Evolutionary conservation across 805 yeast genomes (phyloP).

Genomic region (Blastobotrys mokoenaii): DNA sequence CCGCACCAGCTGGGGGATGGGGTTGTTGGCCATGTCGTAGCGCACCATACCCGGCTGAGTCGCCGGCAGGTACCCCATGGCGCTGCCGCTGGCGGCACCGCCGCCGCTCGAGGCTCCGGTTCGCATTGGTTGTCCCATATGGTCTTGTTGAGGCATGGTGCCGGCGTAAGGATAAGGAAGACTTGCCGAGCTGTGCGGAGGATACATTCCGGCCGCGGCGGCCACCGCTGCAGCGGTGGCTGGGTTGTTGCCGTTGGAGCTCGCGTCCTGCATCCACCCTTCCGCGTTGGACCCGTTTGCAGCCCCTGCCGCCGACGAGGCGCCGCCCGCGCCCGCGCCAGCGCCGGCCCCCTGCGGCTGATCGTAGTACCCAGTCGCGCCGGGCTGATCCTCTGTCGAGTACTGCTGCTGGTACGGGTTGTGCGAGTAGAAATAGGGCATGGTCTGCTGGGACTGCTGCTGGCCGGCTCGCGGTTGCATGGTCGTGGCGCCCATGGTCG

Average conservation of each 20-base stretch:
- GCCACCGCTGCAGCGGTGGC: background rate
- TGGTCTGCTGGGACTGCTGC: no score
- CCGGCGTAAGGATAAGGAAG: background rate
- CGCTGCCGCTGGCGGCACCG: background rate
- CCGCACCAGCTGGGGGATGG: conserved; percentile 19
- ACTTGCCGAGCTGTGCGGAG: background rate
- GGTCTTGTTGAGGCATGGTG: background rate
- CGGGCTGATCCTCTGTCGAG: background rate
- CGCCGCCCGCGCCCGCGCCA: background rate
- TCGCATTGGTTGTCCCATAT: background rate
- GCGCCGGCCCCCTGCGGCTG: background rate
- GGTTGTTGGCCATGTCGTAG: background rate
- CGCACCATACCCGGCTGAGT: background rate
- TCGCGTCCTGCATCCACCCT: background rate
- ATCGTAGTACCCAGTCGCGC: conserved; percentile 1
- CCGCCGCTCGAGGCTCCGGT: background rate
- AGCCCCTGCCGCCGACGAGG: background rate
- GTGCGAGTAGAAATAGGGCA: no score
- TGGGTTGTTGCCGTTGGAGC: background rate
- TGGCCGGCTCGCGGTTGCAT: no score
- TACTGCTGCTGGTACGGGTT: no score
- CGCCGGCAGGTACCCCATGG: background rate
- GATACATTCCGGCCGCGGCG: background rate
- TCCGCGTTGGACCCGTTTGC: background rate
- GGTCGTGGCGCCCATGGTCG: no score